A percentile compares a stretch with the other conserved stretches of the same genome.
These are phyloP conservation scores for Piloderma croceum DNA, from an alignment of 768 basidiomycete species.

Conservation along the genomic window DNA sequence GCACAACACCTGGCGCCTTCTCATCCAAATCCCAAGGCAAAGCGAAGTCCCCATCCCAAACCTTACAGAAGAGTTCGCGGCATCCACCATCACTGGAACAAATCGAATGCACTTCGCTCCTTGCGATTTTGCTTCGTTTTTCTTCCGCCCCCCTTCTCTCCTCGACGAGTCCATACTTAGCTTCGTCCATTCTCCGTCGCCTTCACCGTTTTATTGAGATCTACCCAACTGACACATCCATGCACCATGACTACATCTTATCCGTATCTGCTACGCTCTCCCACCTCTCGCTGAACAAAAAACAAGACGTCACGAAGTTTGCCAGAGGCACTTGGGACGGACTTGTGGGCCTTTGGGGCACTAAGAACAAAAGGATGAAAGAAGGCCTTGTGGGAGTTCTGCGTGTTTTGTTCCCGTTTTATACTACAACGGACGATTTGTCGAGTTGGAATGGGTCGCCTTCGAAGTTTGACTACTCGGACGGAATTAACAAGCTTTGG, in stretches of 20 bases:
- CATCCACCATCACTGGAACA: conserved; percentile 48
- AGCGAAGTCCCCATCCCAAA: conserved; percentile 18
- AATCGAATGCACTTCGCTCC: conserved; percentile 63
- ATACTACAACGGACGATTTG: conserved; percentile 35
- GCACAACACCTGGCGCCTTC: conserved; percentile 10
- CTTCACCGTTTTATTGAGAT: conserved; percentile 57
- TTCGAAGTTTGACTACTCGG: conserved; percentile 32
- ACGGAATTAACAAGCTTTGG: conserved; percentile 50
- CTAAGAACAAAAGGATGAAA: conserved; percentile 70
- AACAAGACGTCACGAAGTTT: conserved; percentile 50
- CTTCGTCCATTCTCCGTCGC: conserved; percentile 52
- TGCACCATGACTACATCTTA: conserved; percentile 70
- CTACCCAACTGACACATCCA: conserved; percentile 70
- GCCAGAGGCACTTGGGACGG: conserved; percentile 57
- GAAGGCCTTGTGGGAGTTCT: conserved; percentile 76
- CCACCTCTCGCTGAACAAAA: conserved; percentile 74
- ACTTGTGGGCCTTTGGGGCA: conserved; percentile 69
- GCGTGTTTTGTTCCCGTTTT: conserved; percentile 66
- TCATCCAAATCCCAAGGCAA: conserved; percentile 7
- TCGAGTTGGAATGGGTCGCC: conserved; percentile 4
- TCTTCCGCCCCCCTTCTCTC: conserved; percentile 54
- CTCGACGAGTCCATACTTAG: conserved; percentile 32
- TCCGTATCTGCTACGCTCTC: conserved; percentile 65
- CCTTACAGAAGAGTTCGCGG: conserved; percentile 13
- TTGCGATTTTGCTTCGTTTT: conserved; percentile 55